Conservation (phyloP, 2,329 filamentous ascomycete species). For the Diplodia seriata region DNA sequence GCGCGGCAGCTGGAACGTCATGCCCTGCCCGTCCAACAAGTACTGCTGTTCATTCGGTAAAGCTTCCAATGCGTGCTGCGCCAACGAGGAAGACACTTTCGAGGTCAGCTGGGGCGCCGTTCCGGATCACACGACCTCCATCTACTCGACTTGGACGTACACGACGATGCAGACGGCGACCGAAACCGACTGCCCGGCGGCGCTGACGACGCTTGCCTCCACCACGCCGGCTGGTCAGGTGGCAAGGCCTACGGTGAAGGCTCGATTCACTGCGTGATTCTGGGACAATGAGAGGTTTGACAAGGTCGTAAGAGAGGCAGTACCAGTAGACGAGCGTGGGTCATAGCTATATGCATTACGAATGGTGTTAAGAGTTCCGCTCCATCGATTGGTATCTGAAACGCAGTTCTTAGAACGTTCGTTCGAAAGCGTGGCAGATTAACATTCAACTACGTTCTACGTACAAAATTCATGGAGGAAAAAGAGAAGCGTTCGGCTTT, state of each 20-base stretch:
- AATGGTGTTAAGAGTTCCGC: too few relatives aligned
- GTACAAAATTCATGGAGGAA: too few relatives aligned
- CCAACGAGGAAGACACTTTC: not conserved
- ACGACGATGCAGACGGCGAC: not conserved
- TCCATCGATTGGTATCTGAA: too few relatives aligned
- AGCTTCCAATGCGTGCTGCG: slow-evolving; percentile 4
- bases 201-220: not conserved
- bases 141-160: not conserved
- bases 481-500: too few relatives aligned
- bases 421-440: too few relatives aligned
- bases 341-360: too few relatives aligned
- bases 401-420: too few relatives aligned
- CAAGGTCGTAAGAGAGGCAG: not conserved
- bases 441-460: too few relatives aligned
- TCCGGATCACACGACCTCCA: not conserved
- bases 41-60: not conserved
- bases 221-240: not conserved
- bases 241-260: not conserved
- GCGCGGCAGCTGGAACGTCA: not conserved
- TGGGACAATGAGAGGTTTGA: not conserved
- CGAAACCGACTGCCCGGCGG: slow-evolving; percentile 27
- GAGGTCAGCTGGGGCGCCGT: slow-evolving; percentile 12
- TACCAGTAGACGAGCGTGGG: too few relatives aligned
- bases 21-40: not conserved
- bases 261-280: not conserved